Percentiles rank a stretch among this genome's conserved stretches.
phyloP scores from a whole-genome alignment of 2,329 filamentous ascomycete genomes.

The Pezicula carpinea region DNA sequence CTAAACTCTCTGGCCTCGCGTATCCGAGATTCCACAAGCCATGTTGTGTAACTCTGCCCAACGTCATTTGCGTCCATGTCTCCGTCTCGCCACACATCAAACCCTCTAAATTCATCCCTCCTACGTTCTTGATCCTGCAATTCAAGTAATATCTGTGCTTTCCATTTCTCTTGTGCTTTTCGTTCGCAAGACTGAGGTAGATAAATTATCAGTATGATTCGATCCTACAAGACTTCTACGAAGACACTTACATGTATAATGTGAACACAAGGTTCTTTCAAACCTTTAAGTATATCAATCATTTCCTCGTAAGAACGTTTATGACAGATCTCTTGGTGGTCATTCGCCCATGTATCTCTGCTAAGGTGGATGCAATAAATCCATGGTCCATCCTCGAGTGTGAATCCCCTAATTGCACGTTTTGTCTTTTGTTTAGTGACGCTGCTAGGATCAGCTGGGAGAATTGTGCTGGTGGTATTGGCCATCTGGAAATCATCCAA shows the following conservation, averaged over 20 bases:
- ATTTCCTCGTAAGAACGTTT: conserved; percentile 4
- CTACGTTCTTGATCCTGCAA: neutral
- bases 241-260: conserved; percentile 1
- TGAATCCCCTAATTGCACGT: conserved; percentile 13
- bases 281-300: neutral
- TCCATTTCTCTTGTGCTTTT: neutral
- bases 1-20: neutral
- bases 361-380: conserved; percentile 12
- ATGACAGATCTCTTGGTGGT: neutral
- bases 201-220: neutral
- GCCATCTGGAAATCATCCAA: neutral
- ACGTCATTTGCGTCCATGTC: neutral
- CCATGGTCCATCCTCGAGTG: conserved; percentile 22
- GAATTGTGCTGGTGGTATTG: neutral
- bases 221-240: neutral
- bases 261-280: neutral
- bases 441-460: neutral
- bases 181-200: neutral
- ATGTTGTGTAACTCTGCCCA: neutral
- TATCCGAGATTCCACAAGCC: neutral
- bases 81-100: neutral
- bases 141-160: neutral
- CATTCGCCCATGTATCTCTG: conserved; percentile 4
- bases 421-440: neutral
- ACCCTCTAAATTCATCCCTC: neutral